phyloP scores from a whole-genome alignment of 352 stramenopile genomes.

The Pythium oligandrum region DNA sequence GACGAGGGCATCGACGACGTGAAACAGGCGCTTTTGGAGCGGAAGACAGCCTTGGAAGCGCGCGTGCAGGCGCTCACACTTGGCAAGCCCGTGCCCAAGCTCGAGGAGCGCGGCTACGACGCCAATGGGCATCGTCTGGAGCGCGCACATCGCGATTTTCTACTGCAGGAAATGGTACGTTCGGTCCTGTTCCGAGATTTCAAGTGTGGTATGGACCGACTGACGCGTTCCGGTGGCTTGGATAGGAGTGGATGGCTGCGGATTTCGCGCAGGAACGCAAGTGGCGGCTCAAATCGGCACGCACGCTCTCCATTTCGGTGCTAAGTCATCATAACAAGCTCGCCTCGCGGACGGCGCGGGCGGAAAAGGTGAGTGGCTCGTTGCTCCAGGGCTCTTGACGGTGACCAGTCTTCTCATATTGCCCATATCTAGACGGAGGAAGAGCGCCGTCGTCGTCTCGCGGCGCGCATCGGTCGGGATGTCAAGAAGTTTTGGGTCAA shows the following conservation, averaged over 20 bases:
- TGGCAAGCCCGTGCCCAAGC: constrained; percentile 30
- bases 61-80: constrained; percentile 41
- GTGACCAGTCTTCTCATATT: neutral
- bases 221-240: too few species aligned
- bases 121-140: constrained; percentile 29
- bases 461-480: constrained; percentile 77
- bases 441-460: constrained; percentile 39
- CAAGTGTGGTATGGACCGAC: too few species aligned
- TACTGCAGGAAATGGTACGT: constrained; percentile 75
- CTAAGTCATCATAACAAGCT: constrained; percentile 49
- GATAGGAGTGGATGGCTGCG: constrained; percentile 84
- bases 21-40: constrained; percentile 29
- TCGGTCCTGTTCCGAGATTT: too few species aligned
- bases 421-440: constrained; percentile 27
- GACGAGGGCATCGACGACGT: constrained; percentile 9
- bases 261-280: constrained; percentile 91
- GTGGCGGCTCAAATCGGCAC: constrained; percentile 73
- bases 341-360: constrained; percentile 19
- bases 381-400: neutral
- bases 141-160: constrained; percentile 60
- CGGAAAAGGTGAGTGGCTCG: constrained; percentile 25
- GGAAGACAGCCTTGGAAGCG: constrained; percentile 35
- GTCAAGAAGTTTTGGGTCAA: constrained; percentile 96
- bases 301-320: constrained; percentile 64
- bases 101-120: constrained; percentile 33